Base-by-base conservation (phyloP, 2,329 filamentous ascomycete species). In the Ophiostoma novo-ulmi region DNA sequence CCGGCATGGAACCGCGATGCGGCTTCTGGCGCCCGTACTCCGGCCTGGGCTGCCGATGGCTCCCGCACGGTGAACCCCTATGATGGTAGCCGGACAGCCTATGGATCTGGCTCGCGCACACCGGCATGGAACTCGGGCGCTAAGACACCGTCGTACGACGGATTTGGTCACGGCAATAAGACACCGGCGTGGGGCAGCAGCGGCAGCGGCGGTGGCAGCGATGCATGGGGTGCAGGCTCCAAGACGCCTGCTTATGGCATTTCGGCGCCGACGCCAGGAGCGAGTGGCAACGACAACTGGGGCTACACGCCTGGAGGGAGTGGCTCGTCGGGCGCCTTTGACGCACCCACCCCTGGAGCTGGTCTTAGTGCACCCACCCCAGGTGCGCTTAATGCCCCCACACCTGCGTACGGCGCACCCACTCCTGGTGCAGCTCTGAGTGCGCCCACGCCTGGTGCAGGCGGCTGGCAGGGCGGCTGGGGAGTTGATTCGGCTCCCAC, bases 81-180 rank as follows among this genome's bases (percentile, higher is more conserved):
- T 75, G 89, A 91, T 75, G 90, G 90, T 72, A 90, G 82, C 77
- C 88, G 89, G 65, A 94, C 92, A 20, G 88, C 92, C 1, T 96
- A 97, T 75, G 93, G 93, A 22, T 85, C 85, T 31, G 88, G 89
- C 39, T 85, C 85, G 67, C 87, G 91, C 69, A 93, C 90, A 1
- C 91, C 91, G 8, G 90, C 90, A 5, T 94, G 91, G 91, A 89
- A 89, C 71, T 90, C 92, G 1, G 91, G 91, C 69, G 88, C 89
- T 70, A 90, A 91, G 78, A 94, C 91, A 0, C 82, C 91, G 70
- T 87, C 87, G 26, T 82, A 84, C 17, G 86, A 90, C 76, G 83
- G 84, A 26, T 91, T 90, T 76, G 87, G 85, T 70, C 84, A 85
- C 70, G 89, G 90, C 8, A 89, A 87, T n/a, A 90, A 88, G 76